Evolutionary conservation across 768 basidiomycete genomes (phyloP), one percentile per base, ranked within the genome.

Genomic region (Gloeostereum incarnatum): DNA sequence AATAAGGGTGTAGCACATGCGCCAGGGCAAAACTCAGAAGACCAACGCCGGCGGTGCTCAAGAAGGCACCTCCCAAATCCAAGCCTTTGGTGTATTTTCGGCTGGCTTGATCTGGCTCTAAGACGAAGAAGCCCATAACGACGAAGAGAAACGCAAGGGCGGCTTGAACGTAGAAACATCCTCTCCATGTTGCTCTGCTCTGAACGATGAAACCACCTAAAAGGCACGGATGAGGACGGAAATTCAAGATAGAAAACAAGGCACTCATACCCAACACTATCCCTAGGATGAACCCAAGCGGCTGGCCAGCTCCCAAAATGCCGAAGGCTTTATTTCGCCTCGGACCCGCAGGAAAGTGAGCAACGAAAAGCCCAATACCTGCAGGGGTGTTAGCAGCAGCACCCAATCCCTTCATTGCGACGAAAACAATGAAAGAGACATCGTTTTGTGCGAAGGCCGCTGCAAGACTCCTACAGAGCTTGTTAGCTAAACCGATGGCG

Each of bases 321-420:
- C 51, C 52, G 25, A 52, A 55, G 5, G 55, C 55, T 9, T 41
- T 49, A 29, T 55, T 55, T 35, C 49, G 47, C 8, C 36, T 40
- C 10, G 41, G 33, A 2, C 56, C 56, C 4, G 42, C 41, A 10
- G 55, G 47, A 35, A 58, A 56, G 31, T 51, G 43, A 10, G 46
- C 44, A 0, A 47, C 45, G 25, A 56, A 45, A n/a, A 56, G 21
- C 6, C 42, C 36, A 41, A 41, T 38, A 29, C 50, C 53, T 9
- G 50, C 46, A 1, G 54, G 56, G 2, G 56, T 56, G 38, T 58
- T 56, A 4, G 56, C 55, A 13, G 56, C 54, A 32, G 54, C 52
- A 10, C 55, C 55, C 3, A 58, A 32, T 6, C 55, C 55, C 31
- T 43, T 31, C 23, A 55, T 27, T 4, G 52, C 56, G 34, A 52